Conservation (phyloP, 2,329 filamentous ascomycete species). For the Mollisia scopiformis region DNA sequence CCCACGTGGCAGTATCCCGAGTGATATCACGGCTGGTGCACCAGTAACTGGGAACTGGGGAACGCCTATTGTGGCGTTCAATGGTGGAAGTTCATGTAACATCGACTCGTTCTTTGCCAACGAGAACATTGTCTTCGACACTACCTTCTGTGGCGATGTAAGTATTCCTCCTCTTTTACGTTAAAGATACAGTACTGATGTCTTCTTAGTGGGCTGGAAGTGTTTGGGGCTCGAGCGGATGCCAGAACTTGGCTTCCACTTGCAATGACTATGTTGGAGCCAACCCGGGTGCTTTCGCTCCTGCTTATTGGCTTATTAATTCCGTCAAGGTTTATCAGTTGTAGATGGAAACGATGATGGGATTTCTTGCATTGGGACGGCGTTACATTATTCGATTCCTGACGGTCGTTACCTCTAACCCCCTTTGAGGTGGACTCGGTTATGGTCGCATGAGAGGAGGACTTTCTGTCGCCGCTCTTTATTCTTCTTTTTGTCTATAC, state of each 20-base stretch:
- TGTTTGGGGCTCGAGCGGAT: constrained; percentile 23
- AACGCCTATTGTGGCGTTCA: constrained; percentile 67
- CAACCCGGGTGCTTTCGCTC: constrained; percentile 30
- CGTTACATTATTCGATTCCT: not conserved
- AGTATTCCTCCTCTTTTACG: not conserved
- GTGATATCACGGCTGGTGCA: constrained; percentile 57
- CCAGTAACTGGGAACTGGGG: constrained; percentile 73
- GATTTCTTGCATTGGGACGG: not conserved
- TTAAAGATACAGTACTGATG: not conserved
- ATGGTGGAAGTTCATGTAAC: constrained; percentile 63
- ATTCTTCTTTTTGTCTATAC: not conserved
- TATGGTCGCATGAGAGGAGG: not conserved
- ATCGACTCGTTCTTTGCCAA: constrained; percentile 67
- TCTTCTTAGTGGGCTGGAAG: constrained; percentile 26
- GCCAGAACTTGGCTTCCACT: constrained; percentile 12
- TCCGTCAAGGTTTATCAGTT: constrained; percentile 32
- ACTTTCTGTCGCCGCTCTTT: not conserved
- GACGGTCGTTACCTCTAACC: not conserved
- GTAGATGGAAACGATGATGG: not conserved
- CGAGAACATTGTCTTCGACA: constrained; percentile 75
- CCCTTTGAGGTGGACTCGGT: not conserved
- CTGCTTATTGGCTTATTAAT: constrained; percentile 32
- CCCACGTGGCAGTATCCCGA: constrained; percentile 63
- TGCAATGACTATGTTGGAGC: constrained; percentile 29
- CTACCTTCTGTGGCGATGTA: constrained; percentile 72